These are phyloP conservation scores for Spathaspora sp. DNA, from an alignment of 805 yeast genomes.

Conservation along the genomic window DNA sequence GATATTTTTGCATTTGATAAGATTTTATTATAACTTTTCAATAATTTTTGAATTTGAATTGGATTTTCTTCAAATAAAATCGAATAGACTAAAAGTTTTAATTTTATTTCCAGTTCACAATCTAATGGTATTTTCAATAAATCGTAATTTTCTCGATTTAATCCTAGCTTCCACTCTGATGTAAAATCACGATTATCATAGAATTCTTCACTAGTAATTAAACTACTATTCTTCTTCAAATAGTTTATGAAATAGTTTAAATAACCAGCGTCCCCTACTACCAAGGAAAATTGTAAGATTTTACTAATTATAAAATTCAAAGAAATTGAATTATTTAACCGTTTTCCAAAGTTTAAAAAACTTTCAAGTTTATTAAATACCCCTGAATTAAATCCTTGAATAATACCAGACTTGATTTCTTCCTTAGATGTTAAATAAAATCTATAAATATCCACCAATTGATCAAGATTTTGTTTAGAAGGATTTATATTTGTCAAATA, in stretches of 20 bases:
- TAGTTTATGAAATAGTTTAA: slow-evolving; percentile 21
- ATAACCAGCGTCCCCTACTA: slow-evolving; percentile 29
- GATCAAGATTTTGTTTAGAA: slow-evolving; percentile 31
- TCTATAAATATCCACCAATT: slow-evolving; percentile 28
- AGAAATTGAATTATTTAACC: slow-evolving; percentile 49
- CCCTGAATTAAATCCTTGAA: slow-evolving; percentile 52
- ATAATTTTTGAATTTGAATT: slow-evolving; percentile 18
- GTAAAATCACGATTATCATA: slow-evolving; percentile 60
- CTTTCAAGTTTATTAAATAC: slow-evolving; percentile 67
- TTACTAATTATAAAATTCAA: slow-evolving; percentile 34
- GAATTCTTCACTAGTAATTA: slow-evolving; percentile 7
- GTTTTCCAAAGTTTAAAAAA: slow-evolving; percentile 55
- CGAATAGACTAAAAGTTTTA: slow-evolving; percentile 37
- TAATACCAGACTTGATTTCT: slow-evolving; percentile 48
- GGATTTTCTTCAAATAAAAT: slow-evolving; percentile 32
- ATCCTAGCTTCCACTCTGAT: slow-evolving; percentile 52
- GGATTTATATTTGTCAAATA: slow-evolving; percentile 44
- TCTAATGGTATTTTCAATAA: slow-evolving; percentile 6
- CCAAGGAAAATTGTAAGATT: slow-evolving; percentile 28
- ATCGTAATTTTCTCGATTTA: slow-evolving; percentile 18
- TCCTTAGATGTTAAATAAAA: slow-evolving; percentile 54
- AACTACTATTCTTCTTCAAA: slow-evolving; percentile 12
- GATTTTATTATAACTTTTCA: slow-evolving; percentile 23
- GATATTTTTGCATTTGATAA: slow-evolving; percentile 11
- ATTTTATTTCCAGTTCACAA: slow-evolving; percentile 26